Evolutionary conservation across 768 basidiomycete genomes (phyloP), one percentile per base, ranked within the genome.

Genomic region (Lepiota venenata): DNA sequence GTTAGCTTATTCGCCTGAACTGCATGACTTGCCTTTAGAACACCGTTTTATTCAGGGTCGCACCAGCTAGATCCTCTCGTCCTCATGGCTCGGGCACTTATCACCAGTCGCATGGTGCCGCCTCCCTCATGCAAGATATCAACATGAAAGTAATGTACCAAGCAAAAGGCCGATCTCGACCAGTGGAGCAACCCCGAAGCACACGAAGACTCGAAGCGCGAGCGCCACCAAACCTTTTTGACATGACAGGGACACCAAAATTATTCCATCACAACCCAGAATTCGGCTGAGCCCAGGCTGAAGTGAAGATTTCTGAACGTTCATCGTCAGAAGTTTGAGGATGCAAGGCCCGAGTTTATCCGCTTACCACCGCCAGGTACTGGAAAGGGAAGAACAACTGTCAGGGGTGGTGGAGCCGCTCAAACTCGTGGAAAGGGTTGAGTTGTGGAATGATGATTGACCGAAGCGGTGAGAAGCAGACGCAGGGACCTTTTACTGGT

Each of bases 331-430:
- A 41, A 16, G 35, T 22, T 20, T 47, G 32, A 36, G 47, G 16
- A n/a, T 35, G 47, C 32, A 36, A 47, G n/a, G 32, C 32, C 27
- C 20, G 11, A 14, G 25, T 27, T 22, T 32, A 7, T 29, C 29
- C 47, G 0, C 42, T 50, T 41, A 42, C 38, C 15, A 25, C 49
- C 49, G n/a, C 16, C 41, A 29, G n/a, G 35, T 22, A 35, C 41
- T 43, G 40, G 50, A 36, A 52, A 25, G 18, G 21, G 21, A 11
- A 25, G 41, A 43, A 51, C 25, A n/a, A 11, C 32, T 32, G 32
- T 32, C 32, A 32, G 32, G 32, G 32, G 50, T 51, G 41, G 50
- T 51, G 41, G 50, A 37, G 41, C 32, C 18, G 50, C 15, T 40
- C 43, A 12, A 5, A 36, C 42, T 25, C 49, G n/a, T 41, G 49